Percentiles rank a stretch among this genome's conserved stretches.
Evolutionary conservation across 2,329 filamentous ascomycete species (phyloP).

Genomic region (Xylariaceae sp.): DNA sequence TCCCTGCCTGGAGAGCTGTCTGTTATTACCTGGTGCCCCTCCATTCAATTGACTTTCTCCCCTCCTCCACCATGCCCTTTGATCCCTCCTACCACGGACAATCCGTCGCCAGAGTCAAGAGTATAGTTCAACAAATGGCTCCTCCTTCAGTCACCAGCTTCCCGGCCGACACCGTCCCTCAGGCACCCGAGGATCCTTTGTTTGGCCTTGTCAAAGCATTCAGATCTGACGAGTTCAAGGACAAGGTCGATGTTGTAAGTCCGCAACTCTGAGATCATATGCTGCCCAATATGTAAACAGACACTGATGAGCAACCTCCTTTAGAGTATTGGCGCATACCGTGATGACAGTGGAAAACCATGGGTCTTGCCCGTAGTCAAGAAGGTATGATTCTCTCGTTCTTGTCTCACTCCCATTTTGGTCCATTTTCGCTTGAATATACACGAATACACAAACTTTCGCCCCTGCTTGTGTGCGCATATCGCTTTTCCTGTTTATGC

Average conservation of each 20-base stretch:
- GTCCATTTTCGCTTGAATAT: not conserved
- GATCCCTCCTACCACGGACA: constrained; percentile 42
- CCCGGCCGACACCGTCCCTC: constrained; percentile 71
- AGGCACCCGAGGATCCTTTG: constrained; percentile 90
- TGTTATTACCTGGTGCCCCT: constrained; percentile 1
- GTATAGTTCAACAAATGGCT: constrained; percentile 68
- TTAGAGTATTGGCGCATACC: constrained; percentile 80
- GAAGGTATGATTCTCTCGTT: constrained; percentile 61
- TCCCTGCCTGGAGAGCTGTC: not conserved
- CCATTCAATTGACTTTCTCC: constrained; percentile 8
- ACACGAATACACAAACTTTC: not conserved
- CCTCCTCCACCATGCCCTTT: constrained; percentile 36
- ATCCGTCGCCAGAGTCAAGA: constrained; percentile 51
- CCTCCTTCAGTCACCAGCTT: constrained; percentile 63
- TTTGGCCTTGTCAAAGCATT: constrained; percentile 91
- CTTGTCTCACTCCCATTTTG: not conserved
- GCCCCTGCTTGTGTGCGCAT: not conserved
- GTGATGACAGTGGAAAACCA: constrained; percentile 91
- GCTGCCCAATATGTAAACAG: not conserved
- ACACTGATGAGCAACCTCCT: not conserved
- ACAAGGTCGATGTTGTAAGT: constrained; percentile 89
- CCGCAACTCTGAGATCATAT: not conserved
- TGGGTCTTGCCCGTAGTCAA: constrained; percentile 96
- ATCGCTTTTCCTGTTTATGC: constrained; percentile 1
- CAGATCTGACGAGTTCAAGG: constrained; percentile 67